Percentiles rank a stretch among this genome's conserved stretches.
Conservation (phyloP, 345 rosid genomes). For the Moricandia arvensis region DNA sequence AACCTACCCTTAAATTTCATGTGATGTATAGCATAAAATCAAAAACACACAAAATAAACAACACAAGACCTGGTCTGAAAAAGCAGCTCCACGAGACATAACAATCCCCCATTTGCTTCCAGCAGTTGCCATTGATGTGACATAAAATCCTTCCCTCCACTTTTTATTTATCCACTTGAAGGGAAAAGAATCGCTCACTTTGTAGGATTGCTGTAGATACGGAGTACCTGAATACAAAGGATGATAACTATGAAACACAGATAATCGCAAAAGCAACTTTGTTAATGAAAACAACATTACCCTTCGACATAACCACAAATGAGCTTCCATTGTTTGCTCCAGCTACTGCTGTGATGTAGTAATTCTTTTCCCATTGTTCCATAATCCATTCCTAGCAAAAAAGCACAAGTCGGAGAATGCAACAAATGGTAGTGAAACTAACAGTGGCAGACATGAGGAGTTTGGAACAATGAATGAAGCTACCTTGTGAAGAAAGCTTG, state of each 20-base stretch:
- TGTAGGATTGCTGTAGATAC: conserved; percentile 93
- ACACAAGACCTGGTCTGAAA: conserved; percentile 72
- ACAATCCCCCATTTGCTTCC: conserved; percentile 97
- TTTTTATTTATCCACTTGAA: conserved; percentile 97
- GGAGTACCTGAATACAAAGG: conserved; percentile 62
- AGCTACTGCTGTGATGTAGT: conserved; percentile 90
- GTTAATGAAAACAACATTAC: conserved; percentile 42
- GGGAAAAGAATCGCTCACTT: conserved; percentile 96
- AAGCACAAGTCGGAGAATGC: background rate
- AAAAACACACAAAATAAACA: background rate
- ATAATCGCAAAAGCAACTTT: background rate
- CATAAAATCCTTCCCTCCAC: conserved; percentile 92
- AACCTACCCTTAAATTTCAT: background rate
- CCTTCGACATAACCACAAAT: conserved; percentile 94
- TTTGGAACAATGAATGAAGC: conserved; percentile 18
- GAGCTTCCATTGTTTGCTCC: conserved; percentile 91
- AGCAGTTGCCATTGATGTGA: conserved; percentile 95
- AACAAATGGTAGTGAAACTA: background rate
- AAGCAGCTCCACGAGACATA: conserved; percentile 95
- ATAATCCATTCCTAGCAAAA: conserved; percentile 81
- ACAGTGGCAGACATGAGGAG: background rate
- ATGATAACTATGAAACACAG: background rate
- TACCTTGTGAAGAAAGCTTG: conserved; percentile 87
- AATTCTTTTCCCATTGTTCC: conserved; percentile 98
- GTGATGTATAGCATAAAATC: background rate